Percentiles rank a stretch among this genome's conserved stretches.
Conservation (phyloP, 164 flowering plant species). For the grape (Vitis vinifera) region ASM3070453v1 NC_081807.1:11844501-11845000, state of each 20-base stretch:
- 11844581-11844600: not conserved
- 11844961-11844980: slow-evolving; percentile 11
- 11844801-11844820: no score
- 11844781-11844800: no score
- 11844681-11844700: not conserved
- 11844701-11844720: slow-evolving; percentile 19
- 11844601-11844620: slow-evolving; percentile 7
- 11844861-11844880: no score
- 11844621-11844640: slow-evolving; percentile 8
- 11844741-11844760: slow-evolving; percentile 15
- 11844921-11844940: not conserved
- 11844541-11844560: slow-evolving; percentile 14
- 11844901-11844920: not conserved
- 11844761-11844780: no score
- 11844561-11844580: slow-evolving; percentile 2
- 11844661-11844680: no score
- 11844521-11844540: slow-evolving; percentile 2
- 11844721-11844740: slow-evolving; percentile 19
- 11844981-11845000: slow-evolving; percentile 13
- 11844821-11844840: not conserved
- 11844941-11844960: not conserved
- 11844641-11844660: slow-evolving; percentile 7
- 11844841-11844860: no score
- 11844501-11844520: slow-evolving; percentile 8
- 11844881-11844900: not conserved